Base-by-base conservation (phyloP, 805 yeast genomes). In the Ogataea pini region DNA sequence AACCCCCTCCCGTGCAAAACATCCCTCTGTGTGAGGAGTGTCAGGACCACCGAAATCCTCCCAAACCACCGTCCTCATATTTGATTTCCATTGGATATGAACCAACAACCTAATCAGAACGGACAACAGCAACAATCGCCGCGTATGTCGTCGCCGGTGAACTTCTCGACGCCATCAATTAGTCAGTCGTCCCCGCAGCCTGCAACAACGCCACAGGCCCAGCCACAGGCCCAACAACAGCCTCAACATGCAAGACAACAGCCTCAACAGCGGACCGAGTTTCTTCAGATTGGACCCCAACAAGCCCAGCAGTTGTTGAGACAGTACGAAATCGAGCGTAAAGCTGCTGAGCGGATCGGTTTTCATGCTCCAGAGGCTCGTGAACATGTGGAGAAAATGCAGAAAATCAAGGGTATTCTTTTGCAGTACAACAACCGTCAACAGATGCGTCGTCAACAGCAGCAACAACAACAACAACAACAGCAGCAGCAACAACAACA, bases 311-410 rank as follows among this genome's bases (percentile, higher is more conserved):
- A 80, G 60, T 69, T 86, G 50, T 75, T 83, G 10, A 78, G 75
- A 51, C 85, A 82, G 46, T 79, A 81, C 53, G 78, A 77, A 43
- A 69, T 73, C 27, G 86, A 82, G 56, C 74, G 81, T 27, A 80
- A 79, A 18, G 77, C 78, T 56, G 90, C 89, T 1, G 80, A 78
- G 56, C 76, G 76, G 14, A 76, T 83, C 0, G 88, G 89, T 2
- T 72, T 73, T 28, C 79, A 76, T 20, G 75, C 83, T 0, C 81
- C 78, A 0, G 80, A 73, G 49, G 89, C 89, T 16, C 78, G 79
- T 56, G 83, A 80, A 52, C 85, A 84, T 56, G 67, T 79, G 56
- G 73, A 72, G 50, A 80, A 78, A 52, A 89, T 89, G 3, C 82
- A 84, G 37, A 77, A 76, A 46, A 80, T 85, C 53, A 83, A 80